These are phyloP conservation scores for Penicillium capsulatum DNA, from an alignment of 2,329 filamentous ascomycete species.

Conservation along the genomic window DNA sequence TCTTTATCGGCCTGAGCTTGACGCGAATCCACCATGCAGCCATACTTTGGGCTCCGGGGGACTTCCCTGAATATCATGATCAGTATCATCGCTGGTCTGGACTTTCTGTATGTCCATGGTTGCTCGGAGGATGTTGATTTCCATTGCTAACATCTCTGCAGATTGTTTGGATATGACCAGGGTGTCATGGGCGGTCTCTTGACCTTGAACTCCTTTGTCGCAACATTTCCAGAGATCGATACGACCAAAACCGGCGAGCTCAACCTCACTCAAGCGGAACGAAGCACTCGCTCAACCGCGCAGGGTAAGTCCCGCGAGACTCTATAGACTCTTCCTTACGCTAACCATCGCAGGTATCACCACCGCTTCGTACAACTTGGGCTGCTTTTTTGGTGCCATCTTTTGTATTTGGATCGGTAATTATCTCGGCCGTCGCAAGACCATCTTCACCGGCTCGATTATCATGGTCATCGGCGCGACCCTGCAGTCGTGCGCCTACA, in stretches of 20 bases:
- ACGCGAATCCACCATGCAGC: constrained; percentile 31
- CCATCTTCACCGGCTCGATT: constrained; percentile 47
- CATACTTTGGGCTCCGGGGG: constrained; percentile 64
- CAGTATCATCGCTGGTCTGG: constrained; percentile 66
- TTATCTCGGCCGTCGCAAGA: constrained; percentile 48
- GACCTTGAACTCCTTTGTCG: constrained; percentile 60
- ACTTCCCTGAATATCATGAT: constrained; percentile 64
- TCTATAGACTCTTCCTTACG: not conserved
- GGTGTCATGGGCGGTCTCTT: constrained; percentile 73
- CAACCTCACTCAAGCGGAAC: constrained; percentile 18
- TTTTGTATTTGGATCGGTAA: constrained; percentile 51
- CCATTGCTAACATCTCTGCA: constrained; percentile 20
- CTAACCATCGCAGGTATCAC: constrained; percentile 33
- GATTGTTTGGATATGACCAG: constrained; percentile 62
- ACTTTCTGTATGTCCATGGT: constrained; percentile 53
- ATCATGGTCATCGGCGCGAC: constrained; percentile 51
- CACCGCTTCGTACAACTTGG: constrained; percentile 46
- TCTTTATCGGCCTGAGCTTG: too few relatives aligned
- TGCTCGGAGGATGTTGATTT: not conserved
- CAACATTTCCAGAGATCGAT: constrained; percentile 53
- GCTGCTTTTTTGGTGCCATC: constrained; percentile 50
- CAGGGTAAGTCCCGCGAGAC: constrained; percentile 9
- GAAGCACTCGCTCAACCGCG: constrained; percentile 47
- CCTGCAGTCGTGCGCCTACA: constrained; percentile 47
- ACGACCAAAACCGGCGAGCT: constrained; percentile 33